phyloP scores from a whole-genome alignment of 148 eudicot genomes.

The Camellia japonica region DNA sequence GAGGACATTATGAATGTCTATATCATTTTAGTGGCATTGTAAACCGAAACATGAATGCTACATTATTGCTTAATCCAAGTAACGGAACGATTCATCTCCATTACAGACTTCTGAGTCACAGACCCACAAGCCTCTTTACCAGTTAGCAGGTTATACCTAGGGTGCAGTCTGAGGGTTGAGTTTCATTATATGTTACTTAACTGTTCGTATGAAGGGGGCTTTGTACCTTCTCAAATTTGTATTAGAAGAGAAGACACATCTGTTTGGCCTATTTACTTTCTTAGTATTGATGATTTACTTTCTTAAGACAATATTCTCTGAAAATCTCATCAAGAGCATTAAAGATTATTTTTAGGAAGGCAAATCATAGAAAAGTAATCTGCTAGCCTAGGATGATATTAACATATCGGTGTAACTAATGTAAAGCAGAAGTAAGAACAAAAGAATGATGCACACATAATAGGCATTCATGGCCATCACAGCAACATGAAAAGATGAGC shows the following conservation, averaged over 20 bases:
- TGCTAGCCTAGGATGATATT: not conserved
- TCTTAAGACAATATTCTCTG: not conserved
- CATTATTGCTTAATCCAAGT: not conserved
- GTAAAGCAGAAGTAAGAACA: not conserved
- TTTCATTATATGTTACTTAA: too few relatives aligned
- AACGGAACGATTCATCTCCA: not conserved
- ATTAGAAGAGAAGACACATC: not conserved
- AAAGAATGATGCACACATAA: not conserved
- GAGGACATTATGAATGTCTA: too few relatives aligned
- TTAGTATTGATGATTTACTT: not conserved
- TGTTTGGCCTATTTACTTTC: not conserved
- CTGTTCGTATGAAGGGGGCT: not conserved
- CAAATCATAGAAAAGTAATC: not conserved
- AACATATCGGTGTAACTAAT: not conserved
- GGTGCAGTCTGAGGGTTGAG: not conserved
- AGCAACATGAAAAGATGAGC: not conserved
- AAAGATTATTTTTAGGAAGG: not conserved
- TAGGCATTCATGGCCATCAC: not conserved
- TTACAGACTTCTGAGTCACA: too few relatives aligned
- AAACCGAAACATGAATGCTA: not conserved
- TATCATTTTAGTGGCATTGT: too few relatives aligned
- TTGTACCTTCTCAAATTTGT: not conserved
- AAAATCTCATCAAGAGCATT: too few relatives aligned
- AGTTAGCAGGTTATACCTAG: not conserved
- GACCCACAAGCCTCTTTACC: not conserved